phyloP scores from a whole-genome alignment of 495 filamentous ascomycete species.

The Margaritispora aquatica region DNA sequence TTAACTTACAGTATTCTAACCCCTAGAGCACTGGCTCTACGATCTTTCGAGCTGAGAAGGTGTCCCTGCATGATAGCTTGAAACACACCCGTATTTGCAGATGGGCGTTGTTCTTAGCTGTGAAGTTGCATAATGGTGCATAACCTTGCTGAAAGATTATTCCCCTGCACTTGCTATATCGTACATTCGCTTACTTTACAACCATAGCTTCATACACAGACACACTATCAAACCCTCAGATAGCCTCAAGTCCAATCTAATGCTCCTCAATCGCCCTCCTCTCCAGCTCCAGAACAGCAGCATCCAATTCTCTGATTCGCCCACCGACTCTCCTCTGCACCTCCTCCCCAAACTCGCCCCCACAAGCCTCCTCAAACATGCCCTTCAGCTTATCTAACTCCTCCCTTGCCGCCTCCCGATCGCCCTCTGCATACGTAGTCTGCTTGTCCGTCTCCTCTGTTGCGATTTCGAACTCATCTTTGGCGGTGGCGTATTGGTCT shows the following conservation, averaged over 20 bases:
- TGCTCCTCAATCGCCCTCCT: slow-evolving; percentile 31
- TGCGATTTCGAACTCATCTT: slow-evolving; percentile 52
- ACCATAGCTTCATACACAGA: not conserved
- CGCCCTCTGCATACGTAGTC: slow-evolving; percentile 45
- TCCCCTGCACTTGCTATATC: no score
- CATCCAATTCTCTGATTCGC: slow-evolving; percentile 48
- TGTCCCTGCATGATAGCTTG: no score
- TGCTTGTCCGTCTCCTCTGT: slow-evolving; percentile 49
- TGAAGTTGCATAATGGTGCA: no score
- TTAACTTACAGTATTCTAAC: no score
- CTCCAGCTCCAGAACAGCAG: slow-evolving; percentile 42
- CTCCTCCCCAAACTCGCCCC: slow-evolving; percentile 36
- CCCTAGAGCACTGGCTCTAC: no score
- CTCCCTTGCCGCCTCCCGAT: slow-evolving; percentile 44
- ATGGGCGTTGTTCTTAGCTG: no score
- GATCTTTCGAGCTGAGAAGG: no score
- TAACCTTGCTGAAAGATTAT: no score
- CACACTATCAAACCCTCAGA: no score
- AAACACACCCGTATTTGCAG: no score
- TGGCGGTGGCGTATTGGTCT: slow-evolving; percentile 41
- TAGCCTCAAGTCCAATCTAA: not conserved
- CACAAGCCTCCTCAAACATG: slow-evolving; percentile 36
- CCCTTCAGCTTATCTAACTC: slow-evolving; percentile 43
- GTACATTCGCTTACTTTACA: no score
- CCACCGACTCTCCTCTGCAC: slow-evolving; percentile 42